Conservation (phyloP, 768 basidiomycete genomes). For the Boletus speciosus region DNA sequence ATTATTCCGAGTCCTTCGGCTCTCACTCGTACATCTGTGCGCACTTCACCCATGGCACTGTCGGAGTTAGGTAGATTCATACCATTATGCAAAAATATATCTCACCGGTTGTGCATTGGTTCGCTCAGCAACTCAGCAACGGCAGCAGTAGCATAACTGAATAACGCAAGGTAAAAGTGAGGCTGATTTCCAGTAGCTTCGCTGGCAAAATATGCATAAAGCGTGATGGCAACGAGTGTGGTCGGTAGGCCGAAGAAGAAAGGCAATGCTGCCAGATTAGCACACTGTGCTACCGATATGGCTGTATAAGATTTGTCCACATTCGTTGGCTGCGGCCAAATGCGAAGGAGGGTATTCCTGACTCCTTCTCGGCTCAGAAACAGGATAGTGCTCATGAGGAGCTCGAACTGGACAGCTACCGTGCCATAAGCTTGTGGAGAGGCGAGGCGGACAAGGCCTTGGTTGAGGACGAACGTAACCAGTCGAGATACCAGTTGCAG, state of each 20-base stretch:
- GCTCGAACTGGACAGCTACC: conserved; percentile 91
- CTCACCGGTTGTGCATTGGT: conserved; percentile 74
- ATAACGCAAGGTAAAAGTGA: conserved; percentile 58
- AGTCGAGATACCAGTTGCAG: conserved; percentile 83
- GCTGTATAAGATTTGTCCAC: background rate
- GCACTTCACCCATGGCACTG: conserved; percentile 66
- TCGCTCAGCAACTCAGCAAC: conserved; percentile 77
- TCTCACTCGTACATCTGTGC: conserved; percentile 68
- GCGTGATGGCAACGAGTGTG: conserved; percentile 45
- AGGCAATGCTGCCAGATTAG: conserved; percentile 62
- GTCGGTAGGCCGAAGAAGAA: conserved; percentile 65
- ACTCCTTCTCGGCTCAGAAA: conserved; percentile 95
- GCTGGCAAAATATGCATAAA: conserved; percentile 57
- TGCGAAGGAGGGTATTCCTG: conserved; percentile 79
- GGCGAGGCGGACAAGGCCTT: conserved; percentile 76
- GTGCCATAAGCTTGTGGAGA: conserved; percentile 86
- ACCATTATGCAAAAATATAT: conserved; percentile 1
- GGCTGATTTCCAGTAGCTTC: conserved; percentile 56
- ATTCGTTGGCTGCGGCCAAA: conserved; percentile 25
- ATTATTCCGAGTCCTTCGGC: conserved; percentile 86
- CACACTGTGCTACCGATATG: conserved; percentile 17
- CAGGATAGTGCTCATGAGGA: conserved; percentile 83
- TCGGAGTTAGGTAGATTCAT: conserved; percentile 19
- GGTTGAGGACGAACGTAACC: conserved; percentile 88
- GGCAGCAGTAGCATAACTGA: conserved; percentile 71